Percentiles rank a stretch among this genome's conserved stretches.
These are phyloP conservation scores for Pisolithus albus DNA, from an alignment of 768 basidiomycete genomes.

Conservation along the genomic window DNA sequence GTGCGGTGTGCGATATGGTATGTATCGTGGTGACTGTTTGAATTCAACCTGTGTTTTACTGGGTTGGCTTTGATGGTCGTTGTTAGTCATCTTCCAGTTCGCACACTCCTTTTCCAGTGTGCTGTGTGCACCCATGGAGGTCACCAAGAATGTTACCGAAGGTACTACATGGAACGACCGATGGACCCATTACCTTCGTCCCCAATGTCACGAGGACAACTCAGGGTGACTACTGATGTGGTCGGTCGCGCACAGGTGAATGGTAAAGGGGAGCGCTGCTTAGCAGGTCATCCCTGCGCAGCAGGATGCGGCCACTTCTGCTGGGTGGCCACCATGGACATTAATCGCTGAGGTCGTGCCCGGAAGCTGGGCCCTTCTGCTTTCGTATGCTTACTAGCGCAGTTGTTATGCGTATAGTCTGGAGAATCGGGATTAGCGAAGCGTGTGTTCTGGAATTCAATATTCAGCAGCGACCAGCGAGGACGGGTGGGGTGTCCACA, in stretches of 20 bases:
- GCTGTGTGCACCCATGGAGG: constrained; percentile 75
- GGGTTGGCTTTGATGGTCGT: constrained; percentile 1
- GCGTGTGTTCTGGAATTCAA: no score
- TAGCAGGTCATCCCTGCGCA: constrained; percentile 59
- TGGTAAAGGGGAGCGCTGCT: constrained; percentile 3
- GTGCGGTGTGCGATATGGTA: constrained; percentile 70
- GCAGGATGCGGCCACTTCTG: constrained; percentile 81
- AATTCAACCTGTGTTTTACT: neutral
- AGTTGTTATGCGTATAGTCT: no score
- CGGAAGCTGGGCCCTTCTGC: no score
- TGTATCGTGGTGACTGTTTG: constrained; percentile 15
- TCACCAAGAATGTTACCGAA: constrained; percentile 70
- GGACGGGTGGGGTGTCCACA: no score
- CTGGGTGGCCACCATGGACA: constrained; percentile 42
- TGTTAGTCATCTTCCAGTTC: constrained; percentile 68
- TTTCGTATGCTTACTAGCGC: no score
- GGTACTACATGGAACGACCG: constrained; percentile 56
- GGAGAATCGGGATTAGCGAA: no score
- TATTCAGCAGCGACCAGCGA: no score
- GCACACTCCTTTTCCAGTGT: constrained; percentile 64
- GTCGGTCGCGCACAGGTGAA: constrained; percentile 2
- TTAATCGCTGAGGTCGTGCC: no score
- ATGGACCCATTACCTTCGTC: constrained; percentile 38
- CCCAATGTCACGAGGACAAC: constrained; percentile 16
- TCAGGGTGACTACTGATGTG: constrained; percentile 9